Evolutionary conservation across 257 asterid species (phyloP).

Genomic region (Ilex aquifolium): DNA sequence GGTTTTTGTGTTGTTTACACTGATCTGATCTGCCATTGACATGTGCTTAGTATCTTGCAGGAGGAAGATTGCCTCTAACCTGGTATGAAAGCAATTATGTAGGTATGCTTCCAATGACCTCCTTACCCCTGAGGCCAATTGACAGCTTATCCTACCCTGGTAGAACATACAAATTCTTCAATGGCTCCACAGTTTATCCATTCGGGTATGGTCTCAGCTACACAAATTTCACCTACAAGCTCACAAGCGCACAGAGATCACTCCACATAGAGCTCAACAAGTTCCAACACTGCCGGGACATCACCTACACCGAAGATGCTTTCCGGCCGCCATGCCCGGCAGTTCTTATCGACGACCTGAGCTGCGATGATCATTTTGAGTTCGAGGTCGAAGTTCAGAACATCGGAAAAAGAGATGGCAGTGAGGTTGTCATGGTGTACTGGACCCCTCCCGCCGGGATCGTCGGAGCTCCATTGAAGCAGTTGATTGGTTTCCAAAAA

Average conservation of each 20-base stretch:
- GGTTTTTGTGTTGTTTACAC: too few species aligned
- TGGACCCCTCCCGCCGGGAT: conserved; percentile 13
- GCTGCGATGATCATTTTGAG: neutral
- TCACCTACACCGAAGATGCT: conserved; percentile 12
- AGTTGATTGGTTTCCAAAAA: conserved; percentile 32
- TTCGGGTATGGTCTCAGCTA: conserved; percentile 51
- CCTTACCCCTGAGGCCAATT: conserved; percentile 29
- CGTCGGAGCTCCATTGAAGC: conserved; percentile 23
- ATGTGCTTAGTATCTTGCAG: neutral
- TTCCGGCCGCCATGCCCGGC: conserved; percentile 24
- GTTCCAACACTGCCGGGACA: conserved; percentile 25
- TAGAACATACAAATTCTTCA: conserved; percentile 42
- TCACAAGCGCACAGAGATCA: neutral
- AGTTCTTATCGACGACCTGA: conserved; percentile 14
- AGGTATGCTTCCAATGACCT: conserved; percentile 31
- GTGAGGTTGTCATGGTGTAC: neutral
- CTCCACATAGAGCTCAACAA: conserved; percentile 15
- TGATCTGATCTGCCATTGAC: too few species aligned
- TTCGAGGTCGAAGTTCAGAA: conserved; percentile 24
- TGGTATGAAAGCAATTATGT: conserved; percentile 28
- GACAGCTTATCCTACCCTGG: conserved; percentile 35
- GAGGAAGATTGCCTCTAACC: conserved; percentile 41
- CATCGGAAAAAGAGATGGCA: neutral
- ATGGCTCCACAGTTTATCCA: conserved; percentile 27
- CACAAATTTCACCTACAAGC: conserved; percentile 22